Percentiles rank a stretch among this genome's conserved stretches.
phyloP scores from a whole-genome alignment of 2,329 filamentous ascomycete species.

The Calonectria honghensis region DNA sequence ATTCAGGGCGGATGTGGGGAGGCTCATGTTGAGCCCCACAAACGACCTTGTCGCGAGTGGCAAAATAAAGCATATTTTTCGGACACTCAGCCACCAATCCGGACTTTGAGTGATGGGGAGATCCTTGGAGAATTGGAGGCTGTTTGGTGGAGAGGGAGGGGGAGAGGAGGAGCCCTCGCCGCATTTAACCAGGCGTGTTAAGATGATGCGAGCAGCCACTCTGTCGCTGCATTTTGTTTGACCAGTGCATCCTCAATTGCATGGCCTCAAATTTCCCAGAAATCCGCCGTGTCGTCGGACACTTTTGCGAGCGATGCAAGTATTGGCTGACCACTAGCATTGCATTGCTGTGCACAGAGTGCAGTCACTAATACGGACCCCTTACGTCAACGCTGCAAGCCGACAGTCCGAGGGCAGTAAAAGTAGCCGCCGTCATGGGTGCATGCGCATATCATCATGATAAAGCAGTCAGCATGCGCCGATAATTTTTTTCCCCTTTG shows the following conservation, averaged over 20 bases:
- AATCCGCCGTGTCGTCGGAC: background rate
- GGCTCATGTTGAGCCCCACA: slow-evolving; percentile 15
- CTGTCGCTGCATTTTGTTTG: background rate
- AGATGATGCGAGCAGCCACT: background rate
- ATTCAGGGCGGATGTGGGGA: slow-evolving; percentile 11
- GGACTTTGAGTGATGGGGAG: background rate
- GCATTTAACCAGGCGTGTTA: background rate
- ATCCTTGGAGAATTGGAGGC: background rate
- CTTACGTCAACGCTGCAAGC: background rate
- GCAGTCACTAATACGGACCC: background rate
- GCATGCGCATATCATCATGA: background rate
- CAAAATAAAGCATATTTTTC: background rate
- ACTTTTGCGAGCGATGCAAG: background rate
- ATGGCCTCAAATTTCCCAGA: background rate
- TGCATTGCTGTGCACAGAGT: background rate
- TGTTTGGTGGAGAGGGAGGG: background rate
- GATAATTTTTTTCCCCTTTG: background rate
- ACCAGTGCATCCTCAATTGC: background rate
- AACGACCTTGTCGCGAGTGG: background rate
- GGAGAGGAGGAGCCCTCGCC: background rate
- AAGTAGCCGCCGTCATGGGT: background rate
- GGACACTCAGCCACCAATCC: background rate
- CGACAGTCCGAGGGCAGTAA: background rate
- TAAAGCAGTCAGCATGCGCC: background rate
- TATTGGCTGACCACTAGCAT: background rate